Conservation (phyloP, 352 stramenopile genomes). For the Pythium apleroticum region DNA sequence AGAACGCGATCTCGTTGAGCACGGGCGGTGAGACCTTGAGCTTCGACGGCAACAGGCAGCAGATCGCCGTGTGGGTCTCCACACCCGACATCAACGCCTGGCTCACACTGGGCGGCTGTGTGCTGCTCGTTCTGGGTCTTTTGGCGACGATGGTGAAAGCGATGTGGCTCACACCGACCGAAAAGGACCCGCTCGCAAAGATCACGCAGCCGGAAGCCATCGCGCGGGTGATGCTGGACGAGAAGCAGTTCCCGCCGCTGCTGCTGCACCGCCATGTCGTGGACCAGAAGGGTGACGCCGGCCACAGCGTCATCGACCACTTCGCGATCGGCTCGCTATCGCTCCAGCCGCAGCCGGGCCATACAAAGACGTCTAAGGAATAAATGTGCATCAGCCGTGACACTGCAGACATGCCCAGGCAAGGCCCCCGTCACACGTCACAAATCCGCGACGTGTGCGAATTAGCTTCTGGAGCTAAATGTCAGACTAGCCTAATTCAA, state of each 20-base stretch:
- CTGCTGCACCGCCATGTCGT: conserved; percentile 13
- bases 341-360: neutral
- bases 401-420: no score
- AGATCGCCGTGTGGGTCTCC: conserved; percentile 11
- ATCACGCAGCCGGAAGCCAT: conserved; percentile 16
- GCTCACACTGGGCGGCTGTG: conserved; percentile 15
- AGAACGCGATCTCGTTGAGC: conserved; percentile 1
- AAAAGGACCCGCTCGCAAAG: neutral
- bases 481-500: neutral
- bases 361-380: neutral
- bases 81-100: conserved; percentile 12
- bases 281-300: neutral
- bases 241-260: conserved; percentile 10
- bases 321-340: neutral
- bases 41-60: conserved; percentile 10
- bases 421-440: neutral
- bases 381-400: no score
- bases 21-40: neutral
- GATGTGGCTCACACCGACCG: neutral
- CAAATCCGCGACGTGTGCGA: neutral
- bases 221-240: conserved; percentile 18
- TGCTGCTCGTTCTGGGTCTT: conserved; percentile 1
- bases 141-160: neutral
- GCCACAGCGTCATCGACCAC: neutral
- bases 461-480: neutral